phyloP scores from a whole-genome alignment of 257 asterid genomes.

The Solanum infundibuliforme region DNA sequence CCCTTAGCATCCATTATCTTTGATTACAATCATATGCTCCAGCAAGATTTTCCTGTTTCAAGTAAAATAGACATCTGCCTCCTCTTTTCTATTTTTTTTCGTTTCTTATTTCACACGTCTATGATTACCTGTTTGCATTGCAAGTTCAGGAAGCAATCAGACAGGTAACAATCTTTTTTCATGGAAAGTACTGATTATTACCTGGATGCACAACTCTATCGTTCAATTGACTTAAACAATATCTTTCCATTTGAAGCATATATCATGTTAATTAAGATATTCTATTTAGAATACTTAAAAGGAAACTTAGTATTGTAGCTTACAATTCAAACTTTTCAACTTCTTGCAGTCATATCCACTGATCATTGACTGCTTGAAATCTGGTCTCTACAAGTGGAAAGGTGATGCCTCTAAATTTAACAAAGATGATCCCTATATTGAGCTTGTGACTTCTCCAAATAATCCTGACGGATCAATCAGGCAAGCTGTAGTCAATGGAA shows the following conservation, averaged over 20 bases:
- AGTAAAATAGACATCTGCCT: not conserved
- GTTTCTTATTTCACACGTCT: not conserved
- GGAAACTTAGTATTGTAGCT: not conserved
- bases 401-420: conserved; percentile 64
- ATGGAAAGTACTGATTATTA: not conserved
- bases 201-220: not conserved
- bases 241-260: not conserved
- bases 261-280: not conserved
- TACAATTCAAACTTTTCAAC: not conserved
- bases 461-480: conserved; percentile 85
- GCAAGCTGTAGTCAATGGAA: conserved; percentile 50
- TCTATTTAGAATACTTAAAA: not conserved
- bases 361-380: conserved; percentile 66
- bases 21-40: conserved; percentile 30
- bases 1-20: not conserved
- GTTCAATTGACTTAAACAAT: not conserved
- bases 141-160: not conserved
- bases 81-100: not conserved
- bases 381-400: conserved; percentile 78
- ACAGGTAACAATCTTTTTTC: not conserved
- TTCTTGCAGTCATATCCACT: conserved; percentile 69
- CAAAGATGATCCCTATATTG: conserved; percentile 56
- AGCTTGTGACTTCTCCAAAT: conserved; percentile 85
- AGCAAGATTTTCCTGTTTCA: conserved; percentile 18
- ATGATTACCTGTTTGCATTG: not conserved